phyloP scores from a whole-genome alignment of 2,329 filamentous ascomycete genomes.

The Tympanopsis confertula region DNA sequence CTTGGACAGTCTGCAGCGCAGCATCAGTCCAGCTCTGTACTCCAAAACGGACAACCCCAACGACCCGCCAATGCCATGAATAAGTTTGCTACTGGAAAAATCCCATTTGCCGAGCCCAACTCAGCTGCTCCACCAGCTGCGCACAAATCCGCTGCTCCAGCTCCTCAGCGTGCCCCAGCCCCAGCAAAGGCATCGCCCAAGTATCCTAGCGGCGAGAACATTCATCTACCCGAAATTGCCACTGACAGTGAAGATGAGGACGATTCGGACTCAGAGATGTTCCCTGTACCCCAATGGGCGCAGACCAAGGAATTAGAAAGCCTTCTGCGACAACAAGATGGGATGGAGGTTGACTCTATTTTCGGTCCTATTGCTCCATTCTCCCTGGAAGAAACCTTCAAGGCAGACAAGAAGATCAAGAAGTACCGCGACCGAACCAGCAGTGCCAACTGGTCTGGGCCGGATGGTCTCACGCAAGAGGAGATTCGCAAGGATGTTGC shows the following conservation, averaged over 20 bases:
- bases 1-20: conserved; percentile 56
- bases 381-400: conserved; percentile 95
- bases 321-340: conserved; percentile 71
- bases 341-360: conserved; percentile 70
- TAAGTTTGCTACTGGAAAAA: conserved; percentile 78
- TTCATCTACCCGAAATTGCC: conserved; percentile 86
- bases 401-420: conserved; percentile 73
- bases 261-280: conserved; percentile 40
- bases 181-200: conserved; percentile 62
- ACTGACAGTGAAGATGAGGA: conserved; percentile 90
- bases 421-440: conserved; percentile 85
- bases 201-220: conserved; percentile 79
- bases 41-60: background rate
- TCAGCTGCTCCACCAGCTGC: conserved; percentile 51
- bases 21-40: conserved; percentile 31
- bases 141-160: conserved; percentile 27
- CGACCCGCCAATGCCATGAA: conserved; percentile 67
- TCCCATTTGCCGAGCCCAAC: conserved; percentile 67
- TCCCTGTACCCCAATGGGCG: conserved; percentile 73
- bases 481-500: conserved; percentile 73
- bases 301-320: conserved; percentile 72
- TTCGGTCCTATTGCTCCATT: conserved; percentile 82
- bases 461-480: conserved; percentile 74
- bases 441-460: conserved; percentile 83
- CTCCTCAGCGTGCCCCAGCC: conserved; percentile 50